These are phyloP conservation scores for Oryza punctata DNA, from an alignment of 176 grass and related monocot genomes.

Conservation along the genomic window DNA sequence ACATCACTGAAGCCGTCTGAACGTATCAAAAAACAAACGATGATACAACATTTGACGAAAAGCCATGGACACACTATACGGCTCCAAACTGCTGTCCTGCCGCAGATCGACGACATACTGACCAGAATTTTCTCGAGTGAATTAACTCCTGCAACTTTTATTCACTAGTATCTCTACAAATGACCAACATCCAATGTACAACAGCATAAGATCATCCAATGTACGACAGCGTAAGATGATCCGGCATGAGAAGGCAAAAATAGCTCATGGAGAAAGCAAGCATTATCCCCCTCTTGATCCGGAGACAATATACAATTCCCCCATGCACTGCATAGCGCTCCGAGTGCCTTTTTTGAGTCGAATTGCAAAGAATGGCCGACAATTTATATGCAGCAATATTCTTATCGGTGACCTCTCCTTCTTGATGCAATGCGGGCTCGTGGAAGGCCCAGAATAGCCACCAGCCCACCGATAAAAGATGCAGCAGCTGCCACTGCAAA, in stretches of 20 bases:
- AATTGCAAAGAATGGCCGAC: slow-evolving; percentile 49
- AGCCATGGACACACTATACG: neutral
- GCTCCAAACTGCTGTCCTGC: neutral
- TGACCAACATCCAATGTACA: slow-evolving; percentile 8
- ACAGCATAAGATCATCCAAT: neutral
- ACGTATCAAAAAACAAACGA: neutral
- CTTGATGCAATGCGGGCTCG: slow-evolving; percentile 51
- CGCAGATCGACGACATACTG: neutral
- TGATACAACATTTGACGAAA: neutral
- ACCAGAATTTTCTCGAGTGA: neutral
- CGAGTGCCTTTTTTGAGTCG: neutral
- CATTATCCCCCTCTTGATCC: neutral
- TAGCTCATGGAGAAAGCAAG: neutral
- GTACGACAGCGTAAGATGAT: neutral
- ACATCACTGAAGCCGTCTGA: neutral
- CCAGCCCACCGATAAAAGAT: slow-evolving; percentile 69
- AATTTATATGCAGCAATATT: slow-evolving; percentile 23
- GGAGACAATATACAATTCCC: neutral
- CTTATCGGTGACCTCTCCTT: slow-evolving; percentile 49
- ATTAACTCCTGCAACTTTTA: slow-evolving; percentile 21
- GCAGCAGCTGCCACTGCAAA: slow-evolving; percentile 72
- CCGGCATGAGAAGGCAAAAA: slow-evolving; percentile 12
- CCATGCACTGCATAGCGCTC: neutral
- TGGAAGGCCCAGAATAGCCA: slow-evolving; percentile 85
- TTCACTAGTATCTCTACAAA: slow-evolving; percentile 11